Evolutionary conservation across 73 alveolate species (phyloP).

Genomic region (Durusdinium trenchii): DNA sequence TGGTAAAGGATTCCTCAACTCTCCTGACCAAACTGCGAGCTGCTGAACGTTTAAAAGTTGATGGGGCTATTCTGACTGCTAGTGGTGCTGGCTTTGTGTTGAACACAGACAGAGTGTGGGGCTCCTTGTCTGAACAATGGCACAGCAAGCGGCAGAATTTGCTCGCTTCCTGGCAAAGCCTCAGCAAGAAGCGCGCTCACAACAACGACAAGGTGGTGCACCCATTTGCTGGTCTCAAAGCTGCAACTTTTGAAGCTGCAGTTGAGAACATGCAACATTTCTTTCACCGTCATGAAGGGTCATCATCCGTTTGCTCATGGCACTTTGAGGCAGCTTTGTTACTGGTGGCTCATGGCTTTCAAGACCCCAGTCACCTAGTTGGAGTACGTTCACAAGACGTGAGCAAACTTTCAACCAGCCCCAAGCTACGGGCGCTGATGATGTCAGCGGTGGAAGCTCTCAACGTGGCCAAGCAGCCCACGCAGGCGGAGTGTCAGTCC

Average conservation of each 20-base stretch:
- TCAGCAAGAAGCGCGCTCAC: background rate
- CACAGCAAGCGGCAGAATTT: background rate
- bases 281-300: background rate
- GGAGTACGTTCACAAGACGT: background rate
- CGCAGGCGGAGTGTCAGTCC: background rate
- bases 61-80: background rate
- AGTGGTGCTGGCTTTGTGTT: background rate
- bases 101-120: background rate
- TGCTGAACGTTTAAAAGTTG: background rate
- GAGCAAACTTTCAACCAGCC: background rate
- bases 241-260: background rate
- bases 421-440: background rate
- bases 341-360: conserved; percentile 4
- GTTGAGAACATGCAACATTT: background rate
- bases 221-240: conserved; percentile 29
- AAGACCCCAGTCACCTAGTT: background rate
- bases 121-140: background rate
- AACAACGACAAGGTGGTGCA: background rate
- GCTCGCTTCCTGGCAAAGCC: background rate
- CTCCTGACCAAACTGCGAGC: background rate
- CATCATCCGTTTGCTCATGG: background rate
- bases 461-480: background rate
- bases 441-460: background rate
- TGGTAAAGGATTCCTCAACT: background rate
- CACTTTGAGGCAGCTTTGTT: conserved; percentile 14